Evolutionary conservation across 2,329 filamentous ascomycete species (phyloP).

Genomic region (Xylaria sp.): DNA sequence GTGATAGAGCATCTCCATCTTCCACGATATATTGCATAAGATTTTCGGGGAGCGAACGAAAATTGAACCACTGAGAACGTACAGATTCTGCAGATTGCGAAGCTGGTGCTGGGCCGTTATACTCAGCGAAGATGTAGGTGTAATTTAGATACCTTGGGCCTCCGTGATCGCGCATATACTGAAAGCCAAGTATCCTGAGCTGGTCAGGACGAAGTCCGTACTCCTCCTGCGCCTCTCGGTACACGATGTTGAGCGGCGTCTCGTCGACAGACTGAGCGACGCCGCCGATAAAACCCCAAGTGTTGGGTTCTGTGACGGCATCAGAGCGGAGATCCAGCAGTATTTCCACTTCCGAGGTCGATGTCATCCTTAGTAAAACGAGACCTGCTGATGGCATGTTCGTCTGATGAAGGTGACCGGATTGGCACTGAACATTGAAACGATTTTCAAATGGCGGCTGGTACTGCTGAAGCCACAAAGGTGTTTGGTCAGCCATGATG

Average conservation of each 20-base stretch:
- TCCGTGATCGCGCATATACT: constrained; percentile 19
- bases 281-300: constrained; percentile 21
- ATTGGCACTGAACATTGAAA: constrained; percentile 8
- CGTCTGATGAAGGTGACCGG: constrained; percentile 5
- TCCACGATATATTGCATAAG: not conserved
- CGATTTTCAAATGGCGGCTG: constrained; percentile 6
- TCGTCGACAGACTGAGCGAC: not conserved
- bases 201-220: constrained; percentile 3
- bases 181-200: not conserved
- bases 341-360: constrained; percentile 6
- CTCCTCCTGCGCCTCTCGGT: constrained; percentile 1
- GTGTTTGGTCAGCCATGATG: not conserved
- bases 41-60: constrained; percentile 4
- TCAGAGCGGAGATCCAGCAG: constrained; percentile 13
- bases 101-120: constrained; percentile 5
- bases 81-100: not conserved
- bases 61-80: constrained; percentile 18
- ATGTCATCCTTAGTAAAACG: constrained; percentile 14
- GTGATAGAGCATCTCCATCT: not conserved
- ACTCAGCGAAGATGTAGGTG: constrained; percentile 24
- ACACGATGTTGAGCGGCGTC: not conserved
- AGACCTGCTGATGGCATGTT: constrained; percentile 18
- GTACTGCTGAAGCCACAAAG: constrained; percentile 5
- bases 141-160: constrained; percentile 20
- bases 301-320: not conserved